Evolutionary conservation across 2,329 filamentous ascomycete genomes (phyloP).

Genomic region (Didymella pinodella): DNA sequence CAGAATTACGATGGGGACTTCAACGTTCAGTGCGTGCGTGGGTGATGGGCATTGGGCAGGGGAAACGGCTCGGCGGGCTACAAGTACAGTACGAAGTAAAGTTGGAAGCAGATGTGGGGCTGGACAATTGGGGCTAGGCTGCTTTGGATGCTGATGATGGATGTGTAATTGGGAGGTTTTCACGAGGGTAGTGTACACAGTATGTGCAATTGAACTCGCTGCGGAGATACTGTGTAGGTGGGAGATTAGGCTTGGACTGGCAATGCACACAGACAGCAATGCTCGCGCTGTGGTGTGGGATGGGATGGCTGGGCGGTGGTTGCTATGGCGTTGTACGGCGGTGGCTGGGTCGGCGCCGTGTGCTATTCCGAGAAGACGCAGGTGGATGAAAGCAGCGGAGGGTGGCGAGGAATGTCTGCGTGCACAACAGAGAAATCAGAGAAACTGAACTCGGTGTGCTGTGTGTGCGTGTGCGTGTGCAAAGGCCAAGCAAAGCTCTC

Average conservation of each 20-base stretch:
- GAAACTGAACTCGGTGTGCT: not conserved
- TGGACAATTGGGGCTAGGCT: not conserved
- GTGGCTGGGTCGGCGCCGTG: slow-evolving; percentile 11
- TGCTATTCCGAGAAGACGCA: slow-evolving; percentile 5
- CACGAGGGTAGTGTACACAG: not conserved
- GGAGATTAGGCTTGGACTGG: not conserved
- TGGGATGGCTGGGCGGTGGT: slow-evolving; percentile 1
- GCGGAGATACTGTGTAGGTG: too few species aligned
- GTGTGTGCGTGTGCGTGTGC: not conserved
- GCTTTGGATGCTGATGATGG: not conserved
- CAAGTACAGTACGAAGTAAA: not conserved
- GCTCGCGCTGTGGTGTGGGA: too few species aligned
- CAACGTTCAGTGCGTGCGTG: too few species aligned
- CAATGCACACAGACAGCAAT: not conserved
- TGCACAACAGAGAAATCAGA: not conserved
- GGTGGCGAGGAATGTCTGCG: slow-evolving; percentile 9
- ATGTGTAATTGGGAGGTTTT: not conserved
- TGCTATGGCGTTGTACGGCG: not conserved
- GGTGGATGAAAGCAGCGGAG: slow-evolving; percentile 12
- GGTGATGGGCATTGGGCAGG: too few species aligned
- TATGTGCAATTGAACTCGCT: not conserved
- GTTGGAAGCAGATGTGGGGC: not conserved
- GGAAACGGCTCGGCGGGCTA: not conserved
- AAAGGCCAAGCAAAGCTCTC: not conserved
- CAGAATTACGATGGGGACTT: slow-evolving; percentile 1